Evolutionary conservation across 164 flowering plant genomes (phyloP).

Genomic region (Hamamelis virginiana): DNA sequence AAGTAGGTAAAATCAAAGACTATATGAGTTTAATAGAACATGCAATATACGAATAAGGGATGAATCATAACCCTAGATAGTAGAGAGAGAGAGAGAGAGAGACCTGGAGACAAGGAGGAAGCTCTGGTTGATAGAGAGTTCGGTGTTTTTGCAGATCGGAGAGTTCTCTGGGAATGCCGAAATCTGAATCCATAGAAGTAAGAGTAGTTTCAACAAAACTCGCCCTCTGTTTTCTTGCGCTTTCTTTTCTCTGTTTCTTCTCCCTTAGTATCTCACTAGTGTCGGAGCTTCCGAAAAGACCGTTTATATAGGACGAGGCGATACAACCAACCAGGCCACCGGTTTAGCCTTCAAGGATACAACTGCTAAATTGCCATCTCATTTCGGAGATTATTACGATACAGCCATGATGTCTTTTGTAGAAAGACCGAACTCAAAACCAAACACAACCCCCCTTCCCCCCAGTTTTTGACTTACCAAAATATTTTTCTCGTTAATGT

Average conservation of each 20-base stretch:
- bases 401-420: background rate
- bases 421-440: background rate
- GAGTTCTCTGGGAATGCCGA: slow-evolving; percentile 83
- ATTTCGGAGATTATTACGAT: background rate
- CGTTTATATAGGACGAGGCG: slow-evolving; percentile 19
- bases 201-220: too few relatives aligned
- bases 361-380: background rate
- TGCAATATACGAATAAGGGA: too few relatives aligned
- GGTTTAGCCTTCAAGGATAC: background rate
- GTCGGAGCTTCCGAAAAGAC: background rate
- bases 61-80: background rate
- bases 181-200: slow-evolving; percentile 81
- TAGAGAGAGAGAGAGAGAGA: slow-evolving; percentile 8
- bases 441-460: background rate
- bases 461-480: background rate
- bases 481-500: too few relatives aligned
- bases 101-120: slow-evolving; percentile 99
- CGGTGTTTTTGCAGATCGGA: slow-evolving; percentile 86
- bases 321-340: slow-evolving; percentile 19
- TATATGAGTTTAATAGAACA: too few relatives aligned
- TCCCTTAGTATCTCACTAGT: too few relatives aligned
- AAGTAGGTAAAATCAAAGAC: too few relatives aligned
- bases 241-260: too few relatives aligned
- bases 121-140: slow-evolving; percentile 66
- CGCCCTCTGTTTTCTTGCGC: too few relatives aligned